Evolutionary conservation across 352 stramenopile species (phyloP), one percentile per base, ranked within the genome.

Genomic region (Globisporangium paroecandrum): DNA sequence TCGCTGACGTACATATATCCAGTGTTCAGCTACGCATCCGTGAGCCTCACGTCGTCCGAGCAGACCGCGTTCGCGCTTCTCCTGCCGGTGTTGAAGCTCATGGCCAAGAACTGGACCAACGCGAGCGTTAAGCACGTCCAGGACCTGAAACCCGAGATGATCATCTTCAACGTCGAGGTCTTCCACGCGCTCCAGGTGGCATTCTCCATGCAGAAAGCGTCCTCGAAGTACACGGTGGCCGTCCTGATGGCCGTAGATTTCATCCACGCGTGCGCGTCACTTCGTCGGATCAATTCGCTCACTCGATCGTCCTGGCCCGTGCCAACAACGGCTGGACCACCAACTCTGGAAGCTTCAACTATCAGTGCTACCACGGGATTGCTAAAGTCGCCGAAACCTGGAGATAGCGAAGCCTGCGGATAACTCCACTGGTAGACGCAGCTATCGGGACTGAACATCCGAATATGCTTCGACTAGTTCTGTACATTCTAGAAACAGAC

Each of bases 161-260:
- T 84, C 9, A 78, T 83, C 12, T 84, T 88, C 62, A 85, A 81
- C 24, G 72, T 81, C 5, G 74, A 88, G 43, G 69, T 88, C 53
- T 85, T 84, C 56, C 76, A 83, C 56, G 64, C 76, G 36, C 59
- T 88, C 4, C 83, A 74, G n/a, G 75, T 82, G 1, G 69, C 71
- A 0, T 74, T 75, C 22, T 75, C 68, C 10, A 77, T 85, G 56
- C 71, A 83, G 43, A 75, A 56, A 0, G 55, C 73, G 7, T 60
- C 73, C 15, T 81, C 71, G 0, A 68, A 66, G 43, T 41, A 36
- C 4, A 79, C 77, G 3, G 75, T 71, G 0, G 46, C 71, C 6
- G 59, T 62, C 0, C 58, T 87, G 13, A 77, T 83, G 66, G 18
- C 10, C 3, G 56, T 79, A 1, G 76, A 87, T 24, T 55, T 77